A percentile compares a stretch with the other conserved stretches of the same genome.
Conservation (phyloP, 352 stramenopile species). For the Phytophthora foliorum region DNA sequence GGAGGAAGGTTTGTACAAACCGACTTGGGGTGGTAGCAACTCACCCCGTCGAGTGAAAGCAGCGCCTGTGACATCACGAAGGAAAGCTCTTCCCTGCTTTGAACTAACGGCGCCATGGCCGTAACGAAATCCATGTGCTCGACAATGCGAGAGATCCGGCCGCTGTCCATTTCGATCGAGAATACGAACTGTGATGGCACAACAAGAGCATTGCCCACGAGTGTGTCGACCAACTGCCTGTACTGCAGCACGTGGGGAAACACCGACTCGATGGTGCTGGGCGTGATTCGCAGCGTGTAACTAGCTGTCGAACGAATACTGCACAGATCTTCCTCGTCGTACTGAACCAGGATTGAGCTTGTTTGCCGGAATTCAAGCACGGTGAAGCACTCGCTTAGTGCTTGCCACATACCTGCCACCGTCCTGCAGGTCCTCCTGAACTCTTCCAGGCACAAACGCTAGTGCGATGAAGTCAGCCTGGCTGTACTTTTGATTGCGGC, state of each 20-base stretch:
- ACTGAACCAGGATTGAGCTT: constrained; percentile 11
- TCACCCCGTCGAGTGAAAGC: constrained; percentile 2
- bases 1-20: not conserved
- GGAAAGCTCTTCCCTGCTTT: constrained; percentile 9
- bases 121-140: constrained; percentile 22
- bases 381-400: constrained; percentile 22
- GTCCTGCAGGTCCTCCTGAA: no score
- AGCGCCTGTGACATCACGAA: constrained; percentile 19
- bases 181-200: constrained; percentile 20
- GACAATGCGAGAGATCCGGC: constrained; percentile 2
- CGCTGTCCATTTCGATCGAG: constrained; percentile 10
- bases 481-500: not conserved
- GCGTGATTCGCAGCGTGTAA: constrained; percentile 31
- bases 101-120: constrained; percentile 6
- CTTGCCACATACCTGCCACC: constrained; percentile 13
- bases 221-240: not conserved
- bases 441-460: constrained; percentile 3
- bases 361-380: constrained; percentile 30
- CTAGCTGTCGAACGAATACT: constrained; percentile 17
- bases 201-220: constrained; percentile 9
- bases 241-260: constrained; percentile 25
- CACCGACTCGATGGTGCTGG: constrained; percentile 10
- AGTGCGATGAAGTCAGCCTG: constrained; percentile 16
- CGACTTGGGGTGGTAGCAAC: not conserved
- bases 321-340: constrained; percentile 6